Evolutionary conservation across 768 basidiomycete species (phyloP).

Genomic region (Grammothele lineata): DNA sequence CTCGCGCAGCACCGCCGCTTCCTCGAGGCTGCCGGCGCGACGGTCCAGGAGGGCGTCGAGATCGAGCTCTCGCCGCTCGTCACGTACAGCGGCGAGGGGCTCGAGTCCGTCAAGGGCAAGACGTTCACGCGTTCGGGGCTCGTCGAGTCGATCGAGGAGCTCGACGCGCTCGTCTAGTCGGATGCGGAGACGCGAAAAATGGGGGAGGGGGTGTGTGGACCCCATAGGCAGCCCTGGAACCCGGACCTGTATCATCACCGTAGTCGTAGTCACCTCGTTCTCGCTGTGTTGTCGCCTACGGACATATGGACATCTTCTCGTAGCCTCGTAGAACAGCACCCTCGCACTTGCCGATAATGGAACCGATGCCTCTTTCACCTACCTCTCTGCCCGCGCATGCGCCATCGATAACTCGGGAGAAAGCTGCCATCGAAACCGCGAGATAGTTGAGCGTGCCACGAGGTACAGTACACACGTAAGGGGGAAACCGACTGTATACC

Average conservation of each 20-base stretch:
- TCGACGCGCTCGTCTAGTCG: conserved; percentile 61
- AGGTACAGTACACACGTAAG: conserved; percentile 4
- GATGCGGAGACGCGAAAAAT: background rate
- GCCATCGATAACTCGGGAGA: too few relatives aligned
- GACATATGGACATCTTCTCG: too few relatives aligned
- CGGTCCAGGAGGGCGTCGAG: conserved; percentile 66
- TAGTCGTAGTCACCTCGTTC: background rate
- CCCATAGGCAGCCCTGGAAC: background rate
- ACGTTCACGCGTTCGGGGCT: conserved; percentile 71
- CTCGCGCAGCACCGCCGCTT: conserved; percentile 84
- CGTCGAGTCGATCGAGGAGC: conserved; percentile 60
- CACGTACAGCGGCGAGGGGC: conserved; percentile 89
- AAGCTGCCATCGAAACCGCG: background rate
- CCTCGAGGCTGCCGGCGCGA: conserved; percentile 75
- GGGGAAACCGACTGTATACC: too few relatives aligned
- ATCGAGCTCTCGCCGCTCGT: conserved; percentile 89
- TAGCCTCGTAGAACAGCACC: too few relatives aligned
- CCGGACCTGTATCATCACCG: conserved; percentile 17
- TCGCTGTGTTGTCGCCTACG: too few relatives aligned
- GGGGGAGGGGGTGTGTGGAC: too few relatives aligned
- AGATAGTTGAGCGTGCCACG: conserved; percentile 5
- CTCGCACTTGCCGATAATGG: too few relatives aligned
- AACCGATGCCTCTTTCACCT: too few relatives aligned
- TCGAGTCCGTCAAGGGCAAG: conserved; percentile 75
- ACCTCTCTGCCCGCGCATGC: too few relatives aligned